phyloP scores from a whole-genome alignment of 2,329 filamentous ascomycete species.

The Apiospora arundinis region DNA sequence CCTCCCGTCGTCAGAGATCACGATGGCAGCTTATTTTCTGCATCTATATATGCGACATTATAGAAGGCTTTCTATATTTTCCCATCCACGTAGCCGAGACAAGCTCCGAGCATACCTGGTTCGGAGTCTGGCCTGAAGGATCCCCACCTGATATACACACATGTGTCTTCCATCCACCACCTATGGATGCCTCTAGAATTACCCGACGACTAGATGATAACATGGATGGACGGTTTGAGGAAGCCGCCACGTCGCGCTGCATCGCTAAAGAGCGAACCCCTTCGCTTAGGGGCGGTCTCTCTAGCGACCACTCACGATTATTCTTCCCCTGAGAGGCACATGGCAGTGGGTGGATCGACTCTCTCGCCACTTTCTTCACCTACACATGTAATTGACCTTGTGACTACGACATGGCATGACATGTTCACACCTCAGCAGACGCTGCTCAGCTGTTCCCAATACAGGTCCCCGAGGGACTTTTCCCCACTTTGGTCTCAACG shows the following conservation, averaged over 20 bases:
- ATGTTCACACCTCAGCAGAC: background rate
- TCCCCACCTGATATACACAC: no score
- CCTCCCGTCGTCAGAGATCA: no score
- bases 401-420: background rate
- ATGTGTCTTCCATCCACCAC: background rate
- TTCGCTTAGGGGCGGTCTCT: background rate
- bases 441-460: background rate
- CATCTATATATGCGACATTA: no score
- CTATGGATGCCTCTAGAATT: background rate
- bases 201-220: background rate
- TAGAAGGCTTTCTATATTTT: no score
- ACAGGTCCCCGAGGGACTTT: background rate
- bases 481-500: background rate
- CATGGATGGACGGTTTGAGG: background rate
- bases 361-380: background rate
- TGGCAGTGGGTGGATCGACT: background rate
- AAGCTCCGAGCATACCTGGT: no score
- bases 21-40: no score
- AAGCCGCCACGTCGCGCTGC: background rate
- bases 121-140: background rate
- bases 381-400: background rate
- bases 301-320: background rate
- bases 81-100: no score
- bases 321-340: background rate
- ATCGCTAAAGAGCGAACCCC: background rate